A percentile compares a stretch with the other conserved stretches of the same genome.
phyloP scores from a whole-genome alignment of 345 rosid species.

The Excoecaria agallocha region DNA sequence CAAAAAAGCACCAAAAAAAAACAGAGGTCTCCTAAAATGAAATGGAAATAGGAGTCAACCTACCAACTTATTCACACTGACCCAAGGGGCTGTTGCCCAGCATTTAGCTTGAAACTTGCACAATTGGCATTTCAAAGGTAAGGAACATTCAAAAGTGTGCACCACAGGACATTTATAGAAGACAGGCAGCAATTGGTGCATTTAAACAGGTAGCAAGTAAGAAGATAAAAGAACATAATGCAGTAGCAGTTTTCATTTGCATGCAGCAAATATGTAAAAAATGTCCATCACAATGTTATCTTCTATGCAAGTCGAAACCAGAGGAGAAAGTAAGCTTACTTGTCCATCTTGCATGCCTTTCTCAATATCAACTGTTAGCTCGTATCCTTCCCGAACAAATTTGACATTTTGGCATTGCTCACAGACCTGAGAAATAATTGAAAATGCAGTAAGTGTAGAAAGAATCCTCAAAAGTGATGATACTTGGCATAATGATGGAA shows the following conservation, averaged over 20 bases:
- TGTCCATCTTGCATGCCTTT: constrained; percentile 99
- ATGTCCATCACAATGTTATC: background rate
- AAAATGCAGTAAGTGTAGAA: background rate
- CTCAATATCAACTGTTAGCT: constrained; percentile 94
- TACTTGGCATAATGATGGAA: background rate
- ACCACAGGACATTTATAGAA: background rate
- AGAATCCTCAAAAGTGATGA: background rate
- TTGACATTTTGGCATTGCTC: constrained; percentile 97
- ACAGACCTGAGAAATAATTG: constrained; percentile 62
- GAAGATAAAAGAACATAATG: background rate
- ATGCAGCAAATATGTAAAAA: background rate
- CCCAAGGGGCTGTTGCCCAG: background rate
- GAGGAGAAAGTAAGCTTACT: constrained; percentile 42
- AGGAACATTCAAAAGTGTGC: background rate
- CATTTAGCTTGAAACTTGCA: constrained; percentile 5
- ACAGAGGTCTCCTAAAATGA: background rate
- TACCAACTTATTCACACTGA: background rate
- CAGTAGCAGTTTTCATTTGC: background rate
- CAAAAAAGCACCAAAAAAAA: background rate
- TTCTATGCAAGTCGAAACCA: background rate
- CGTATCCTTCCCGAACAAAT: constrained; percentile 79
- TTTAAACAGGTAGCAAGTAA: background rate
- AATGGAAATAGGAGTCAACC: background rate
- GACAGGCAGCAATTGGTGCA: background rate
- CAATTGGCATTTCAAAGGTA: background rate